phyloP scores from a whole-genome alignment of 2,329 filamentous ascomycete species.

The Aureobasidium sp. region DNA sequence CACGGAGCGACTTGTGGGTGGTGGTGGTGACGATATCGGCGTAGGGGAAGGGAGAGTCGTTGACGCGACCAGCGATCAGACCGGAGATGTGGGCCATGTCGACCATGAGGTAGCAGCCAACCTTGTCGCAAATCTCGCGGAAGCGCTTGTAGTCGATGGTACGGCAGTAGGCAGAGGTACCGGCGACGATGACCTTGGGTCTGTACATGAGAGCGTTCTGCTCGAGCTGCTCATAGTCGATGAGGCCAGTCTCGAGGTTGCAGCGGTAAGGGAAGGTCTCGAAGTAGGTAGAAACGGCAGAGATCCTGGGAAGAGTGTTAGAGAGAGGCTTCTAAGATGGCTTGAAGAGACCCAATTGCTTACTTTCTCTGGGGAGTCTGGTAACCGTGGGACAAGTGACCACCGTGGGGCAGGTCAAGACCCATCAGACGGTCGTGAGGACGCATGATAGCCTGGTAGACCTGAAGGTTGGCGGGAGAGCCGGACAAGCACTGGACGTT shows the following conservation, averaged over 20 bases:
- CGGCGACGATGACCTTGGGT: slow-evolving; percentile 91
- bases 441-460: slow-evolving; percentile 95
- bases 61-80: slow-evolving; percentile 81
- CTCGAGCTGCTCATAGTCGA: slow-evolving; percentile 90
- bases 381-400: slow-evolving; percentile 93
- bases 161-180: slow-evolving; percentile 91
- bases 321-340: not conserved
- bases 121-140: slow-evolving; percentile 82
- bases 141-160: slow-evolving; percentile 92
- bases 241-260: slow-evolving; percentile 81
- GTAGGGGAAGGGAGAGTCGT: slow-evolving; percentile 80
- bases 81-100: slow-evolving; percentile 98
- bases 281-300: slow-evolving; percentile 98
- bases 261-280: slow-evolving; percentile 94
- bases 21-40: slow-evolving; percentile 96
- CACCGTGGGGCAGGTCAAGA: slow-evolving; percentile 86
- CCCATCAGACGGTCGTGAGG: slow-evolving; percentile 96
- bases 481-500: slow-evolving; percentile 77
- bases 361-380: slow-evolving; percentile 84
- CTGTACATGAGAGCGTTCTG: slow-evolving; percentile 81
- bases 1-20: slow-evolving; percentile 93
- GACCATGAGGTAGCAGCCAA: slow-evolving; percentile 83
- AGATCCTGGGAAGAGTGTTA: slow-evolving; percentile 49
- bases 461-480: slow-evolving; percentile 92
- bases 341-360: not conserved